A percentile compares a stretch with the other conserved stretches of the same genome.
phyloP scores from a whole-genome alignment of 306 rosid genomes.

The Acacia crassicarpa region DNA sequence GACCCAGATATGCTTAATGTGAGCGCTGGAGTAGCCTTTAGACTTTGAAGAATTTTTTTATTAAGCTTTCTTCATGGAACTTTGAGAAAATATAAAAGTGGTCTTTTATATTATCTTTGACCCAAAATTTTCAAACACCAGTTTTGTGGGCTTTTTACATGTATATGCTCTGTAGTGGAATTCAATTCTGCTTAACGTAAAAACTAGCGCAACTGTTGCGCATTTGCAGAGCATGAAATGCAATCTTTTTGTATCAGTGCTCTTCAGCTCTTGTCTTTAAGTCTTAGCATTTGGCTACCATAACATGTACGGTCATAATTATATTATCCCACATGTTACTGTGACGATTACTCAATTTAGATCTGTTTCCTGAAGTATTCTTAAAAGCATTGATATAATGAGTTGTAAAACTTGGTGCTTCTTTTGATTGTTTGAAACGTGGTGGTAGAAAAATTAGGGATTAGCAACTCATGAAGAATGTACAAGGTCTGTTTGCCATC shows the following conservation, averaged over 20 bases:
- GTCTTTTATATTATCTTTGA: not conserved
- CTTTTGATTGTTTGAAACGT: not conserved
- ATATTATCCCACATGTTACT: not conserved
- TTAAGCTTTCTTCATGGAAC: not conserved
- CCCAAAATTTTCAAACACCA: not conserved
- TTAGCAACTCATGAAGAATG: constrained; percentile 13
- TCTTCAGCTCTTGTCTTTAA: not conserved
- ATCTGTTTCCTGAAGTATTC: constrained; percentile 18
- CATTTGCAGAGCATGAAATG: not conserved
- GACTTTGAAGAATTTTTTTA: not conserved
- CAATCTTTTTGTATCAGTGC: not conserved
- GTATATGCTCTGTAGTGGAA: not conserved
- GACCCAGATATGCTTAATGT: not conserved
- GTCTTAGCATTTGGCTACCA: not conserved
- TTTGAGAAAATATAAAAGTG: not conserved
- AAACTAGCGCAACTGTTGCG: not conserved
- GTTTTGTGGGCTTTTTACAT: not conserved
- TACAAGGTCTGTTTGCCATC: not conserved
- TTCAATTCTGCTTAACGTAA: not conserved
- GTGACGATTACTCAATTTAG: constrained; percentile 3
- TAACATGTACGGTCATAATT: not conserved
- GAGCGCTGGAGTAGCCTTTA: not conserved
- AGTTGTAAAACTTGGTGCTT: not conserved
- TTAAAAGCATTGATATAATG: not conserved
- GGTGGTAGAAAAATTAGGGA: not conserved